These are phyloP conservation scores for Trypanosoma conorhini DNA, from an alignment of 208 protist species.

Conservation along the genomic window DNA sequence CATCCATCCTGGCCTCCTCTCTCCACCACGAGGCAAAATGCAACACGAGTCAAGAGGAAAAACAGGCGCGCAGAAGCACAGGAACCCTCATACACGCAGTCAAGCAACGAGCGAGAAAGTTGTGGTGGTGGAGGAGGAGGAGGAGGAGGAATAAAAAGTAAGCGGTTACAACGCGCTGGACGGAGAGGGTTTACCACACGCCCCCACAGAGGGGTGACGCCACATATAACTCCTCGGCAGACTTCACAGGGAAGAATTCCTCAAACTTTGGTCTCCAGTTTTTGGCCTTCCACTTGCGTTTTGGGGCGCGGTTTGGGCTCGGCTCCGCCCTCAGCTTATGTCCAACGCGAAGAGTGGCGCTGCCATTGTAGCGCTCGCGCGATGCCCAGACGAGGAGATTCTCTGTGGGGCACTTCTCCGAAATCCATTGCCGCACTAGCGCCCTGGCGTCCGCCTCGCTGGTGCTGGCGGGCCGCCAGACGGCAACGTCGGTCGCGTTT, in stretches of 20 bases:
- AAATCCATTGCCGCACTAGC: slow-evolving; percentile 20
- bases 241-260: slow-evolving; percentile 41
- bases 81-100: neutral
- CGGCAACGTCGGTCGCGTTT: neutral
- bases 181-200: neutral
- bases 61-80: neutral
- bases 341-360: slow-evolving; percentile 34
- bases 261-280: slow-evolving; percentile 41
- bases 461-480: slow-evolving; percentile 21
- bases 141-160: slow-evolving; percentile 15
- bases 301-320: slow-evolving; percentile 30
- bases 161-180: neutral
- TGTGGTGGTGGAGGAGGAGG: neutral
- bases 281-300: slow-evolving; percentile 41
- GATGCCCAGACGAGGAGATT: slow-evolving; percentile 39
- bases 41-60: slow-evolving; percentile 4
- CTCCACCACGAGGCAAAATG: neutral
- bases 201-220: slow-evolving; percentile 32
- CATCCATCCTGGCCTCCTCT: slow-evolving; percentile 17
- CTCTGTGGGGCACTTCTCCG: slow-evolving; percentile 34
- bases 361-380: slow-evolving; percentile 43
- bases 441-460: slow-evolving; percentile 27
- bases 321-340: slow-evolving; percentile 16
- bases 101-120: neutral
- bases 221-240: slow-evolving; percentile 35